phyloP scores from a whole-genome alignment of 805 yeast species.

The Suhomyces emberorum region DNA sequence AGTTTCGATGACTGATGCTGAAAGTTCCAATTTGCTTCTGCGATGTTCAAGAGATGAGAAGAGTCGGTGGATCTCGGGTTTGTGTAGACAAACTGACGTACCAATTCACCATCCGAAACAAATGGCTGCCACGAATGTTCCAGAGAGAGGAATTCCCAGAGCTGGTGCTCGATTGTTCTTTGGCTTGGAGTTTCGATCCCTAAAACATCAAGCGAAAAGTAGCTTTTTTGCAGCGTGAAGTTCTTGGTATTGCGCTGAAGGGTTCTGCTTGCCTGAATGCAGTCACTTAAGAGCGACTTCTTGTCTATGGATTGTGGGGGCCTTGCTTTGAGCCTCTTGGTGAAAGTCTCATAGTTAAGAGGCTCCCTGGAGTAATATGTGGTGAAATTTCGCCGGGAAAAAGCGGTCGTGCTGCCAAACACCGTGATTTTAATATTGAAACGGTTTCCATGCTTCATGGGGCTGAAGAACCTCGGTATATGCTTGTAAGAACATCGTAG shows the following conservation, averaged over 20 bases:
- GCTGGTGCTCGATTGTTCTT: conserved; percentile 4
- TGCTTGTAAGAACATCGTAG: too few species aligned
- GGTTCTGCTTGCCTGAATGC: conserved; percentile 5
- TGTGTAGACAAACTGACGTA: conserved; percentile 16
- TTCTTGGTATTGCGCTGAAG: conserved; percentile 4
- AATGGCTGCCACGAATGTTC: not conserved
- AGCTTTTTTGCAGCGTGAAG: not conserved
- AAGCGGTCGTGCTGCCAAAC: too few species aligned
- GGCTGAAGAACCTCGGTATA: too few species aligned
- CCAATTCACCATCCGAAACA: conserved; percentile 2
- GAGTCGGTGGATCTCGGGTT: conserved; percentile 17
- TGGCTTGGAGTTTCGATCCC: conserved; percentile 1
- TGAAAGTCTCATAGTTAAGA: conserved; percentile 25
- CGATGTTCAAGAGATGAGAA: not conserved
- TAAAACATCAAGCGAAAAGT: not conserved
- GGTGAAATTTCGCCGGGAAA: not conserved
- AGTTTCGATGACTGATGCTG: too few species aligned
- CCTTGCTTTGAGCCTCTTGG: conserved; percentile 13
- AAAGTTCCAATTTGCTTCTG: not conserved
- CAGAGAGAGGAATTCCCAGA: conserved; percentile 2
- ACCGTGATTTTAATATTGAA: too few species aligned
- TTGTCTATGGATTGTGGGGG: conserved; percentile 16
- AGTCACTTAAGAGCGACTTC: conserved; percentile 5
- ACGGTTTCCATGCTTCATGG: too few species aligned
- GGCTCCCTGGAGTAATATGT: conserved; percentile 18